Evolutionary conservation across 495 filamentous ascomycete species (phyloP), one percentile per base, ranked within the genome.

Genomic region (Xylaria sp.): DNA sequence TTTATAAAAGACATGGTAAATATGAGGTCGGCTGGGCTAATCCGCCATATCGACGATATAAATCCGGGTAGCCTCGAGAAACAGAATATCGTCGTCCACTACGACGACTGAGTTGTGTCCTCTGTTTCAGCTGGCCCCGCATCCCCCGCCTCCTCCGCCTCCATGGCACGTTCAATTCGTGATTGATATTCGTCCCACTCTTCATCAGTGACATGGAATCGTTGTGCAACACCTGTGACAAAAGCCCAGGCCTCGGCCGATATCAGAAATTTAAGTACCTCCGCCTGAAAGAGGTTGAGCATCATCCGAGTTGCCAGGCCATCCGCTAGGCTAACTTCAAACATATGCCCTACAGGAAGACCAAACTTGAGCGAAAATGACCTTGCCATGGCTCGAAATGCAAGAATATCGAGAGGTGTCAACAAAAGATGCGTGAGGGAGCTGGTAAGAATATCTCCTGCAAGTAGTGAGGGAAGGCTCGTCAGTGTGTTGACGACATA

Each of bases 401-500:
- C 71, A 44, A 75, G 37, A 4, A 75, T 67, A 14, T 82, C 80
- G 17, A 82, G 40, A 24, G 80, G 81, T 40, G 77, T 75, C 43
- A 80, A 72, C 5, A 82, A 24, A 24, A 82, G 53, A 41, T 79
- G 74, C 6, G 78, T 77, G 9, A 74, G 69, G 2, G 76, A 71
- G 31, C 74, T 69, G 11, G 80, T 76, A n/a, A 84, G 66, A 14
- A 79, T 78, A 41, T 84, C 79, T 15, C 78, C 76, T 11, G 79
- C 82, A 14, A 84, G 68, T 21, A 77, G 43, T 31, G 79, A 74
- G 3, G 82, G 80, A 5, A 84, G 70, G 12, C 72, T 75, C 6
- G 78, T 80, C 21, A 85, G 79, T 2, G 75, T 68, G 55, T 76
- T 83, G 26, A 83, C 80, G 5, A 80, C 72, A 74, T 84, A 85